Percentiles rank a stretch among this genome's conserved stretches.
phyloP scores from a whole-genome alignment of 1,284 basidiomycete genomes.

The Irpex sp. region DNA sequence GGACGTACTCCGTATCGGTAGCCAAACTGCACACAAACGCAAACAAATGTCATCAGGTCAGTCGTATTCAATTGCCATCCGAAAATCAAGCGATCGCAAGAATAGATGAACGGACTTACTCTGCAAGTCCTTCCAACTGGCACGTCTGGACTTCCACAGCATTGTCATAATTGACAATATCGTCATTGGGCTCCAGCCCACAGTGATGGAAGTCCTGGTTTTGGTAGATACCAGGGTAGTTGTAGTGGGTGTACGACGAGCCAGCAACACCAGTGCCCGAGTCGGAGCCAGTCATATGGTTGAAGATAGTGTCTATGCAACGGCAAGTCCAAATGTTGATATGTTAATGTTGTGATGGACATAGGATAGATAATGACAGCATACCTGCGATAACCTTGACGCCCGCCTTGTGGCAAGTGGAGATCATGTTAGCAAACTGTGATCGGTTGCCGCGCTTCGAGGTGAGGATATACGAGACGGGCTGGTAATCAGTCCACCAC shows the following conservation, averaged over 20 bases:
- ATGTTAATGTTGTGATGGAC: constrained; percentile 14
- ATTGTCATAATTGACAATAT: constrained; percentile 54
- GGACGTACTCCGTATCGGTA: constrained; percentile 60
- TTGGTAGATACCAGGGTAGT: constrained; percentile 55
- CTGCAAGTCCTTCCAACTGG: constrained; percentile 51
- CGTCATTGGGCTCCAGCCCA: constrained; percentile 47
- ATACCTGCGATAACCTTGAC: constrained; percentile 57
- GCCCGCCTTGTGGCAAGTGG: constrained; percentile 55
- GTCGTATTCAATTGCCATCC: not conserved
- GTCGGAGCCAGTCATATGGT: constrained; percentile 57
- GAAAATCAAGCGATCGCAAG: not conserved
- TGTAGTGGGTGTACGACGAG: constrained; percentile 50
- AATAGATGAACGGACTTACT: constrained; percentile 35
- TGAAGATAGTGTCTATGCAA: constrained; percentile 53
- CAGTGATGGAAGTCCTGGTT: constrained; percentile 63
- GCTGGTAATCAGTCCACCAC: constrained; percentile 74
- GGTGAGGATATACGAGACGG: constrained; percentile 57
- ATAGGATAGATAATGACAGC: not conserved
- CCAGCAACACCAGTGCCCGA: constrained; percentile 48
- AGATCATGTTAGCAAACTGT: constrained; percentile 55
- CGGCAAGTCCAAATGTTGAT: not conserved
- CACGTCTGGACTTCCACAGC: constrained; percentile 57
- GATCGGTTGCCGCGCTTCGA: constrained; percentile 54
- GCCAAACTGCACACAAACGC: constrained; percentile 37
- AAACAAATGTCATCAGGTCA: not conserved